Percentiles rank a stretch among this genome's conserved stretches.
Conservation (phyloP, 2,329 filamentous ascomycete species). For the Diaporthe amygdali region DNA sequence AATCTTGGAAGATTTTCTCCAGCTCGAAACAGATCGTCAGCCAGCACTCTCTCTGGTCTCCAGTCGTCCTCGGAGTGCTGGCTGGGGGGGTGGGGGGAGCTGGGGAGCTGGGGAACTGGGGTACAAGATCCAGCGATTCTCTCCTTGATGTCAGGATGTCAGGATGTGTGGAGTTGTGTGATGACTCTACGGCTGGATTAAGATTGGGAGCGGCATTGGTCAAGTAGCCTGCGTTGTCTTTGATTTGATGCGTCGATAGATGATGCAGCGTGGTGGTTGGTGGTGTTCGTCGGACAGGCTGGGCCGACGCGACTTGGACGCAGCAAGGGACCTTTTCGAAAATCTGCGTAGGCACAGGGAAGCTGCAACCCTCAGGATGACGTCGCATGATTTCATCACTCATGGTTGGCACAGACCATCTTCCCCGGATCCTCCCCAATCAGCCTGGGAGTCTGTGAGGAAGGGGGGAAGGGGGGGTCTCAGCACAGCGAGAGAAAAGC, state of each 20-base stretch:
- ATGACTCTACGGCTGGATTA: not conserved
- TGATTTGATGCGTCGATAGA: too few species aligned
- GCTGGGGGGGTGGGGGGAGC: not conserved
- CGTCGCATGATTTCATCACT: slow-evolving; percentile 15
- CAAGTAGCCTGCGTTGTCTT: not conserved
- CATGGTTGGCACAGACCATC: slow-evolving; percentile 7
- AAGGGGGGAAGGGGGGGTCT: not conserved
- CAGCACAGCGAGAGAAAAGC: not conserved
- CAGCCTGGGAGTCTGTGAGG: not conserved
- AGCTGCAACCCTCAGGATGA: not conserved
- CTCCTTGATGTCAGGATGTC: too few species aligned
- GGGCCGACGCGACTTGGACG: not conserved
- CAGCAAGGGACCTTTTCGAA: not conserved
- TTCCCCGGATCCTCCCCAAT: slow-evolving; percentile 13
- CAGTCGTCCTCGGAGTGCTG: not conserved
- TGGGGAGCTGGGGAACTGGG: not conserved
- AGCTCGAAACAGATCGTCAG: slow-evolving; percentile 3
- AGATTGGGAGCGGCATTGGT: slow-evolving; percentile 6
- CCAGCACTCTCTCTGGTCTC: not conserved
- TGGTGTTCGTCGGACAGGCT: not conserved
- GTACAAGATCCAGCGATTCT: not conserved
- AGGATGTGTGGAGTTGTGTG: not conserved
- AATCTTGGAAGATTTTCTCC: slow-evolving; percentile 7
- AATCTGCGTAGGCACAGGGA: not conserved
- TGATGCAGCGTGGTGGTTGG: too few species aligned